Base-by-base conservation (phyloP, 2,329 filamentous ascomycete species). In the Paramyrothecium sp. region DNA sequence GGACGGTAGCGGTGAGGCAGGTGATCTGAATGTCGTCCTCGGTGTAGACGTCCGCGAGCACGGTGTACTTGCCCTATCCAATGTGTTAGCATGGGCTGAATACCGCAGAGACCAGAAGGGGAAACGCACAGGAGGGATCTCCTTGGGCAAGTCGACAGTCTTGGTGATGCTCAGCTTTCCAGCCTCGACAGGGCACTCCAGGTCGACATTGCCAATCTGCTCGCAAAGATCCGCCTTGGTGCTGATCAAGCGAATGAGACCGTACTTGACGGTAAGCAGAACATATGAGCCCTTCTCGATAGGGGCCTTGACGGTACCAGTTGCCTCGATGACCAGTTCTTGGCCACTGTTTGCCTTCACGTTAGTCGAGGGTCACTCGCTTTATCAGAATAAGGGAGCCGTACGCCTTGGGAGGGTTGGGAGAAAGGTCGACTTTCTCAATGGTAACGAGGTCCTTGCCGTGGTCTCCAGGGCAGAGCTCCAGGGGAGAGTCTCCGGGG, bases 391-490 rank as follows among this genome's bases (percentile, higher is more conserved):
- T 52, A 58, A 57, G 56, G 51, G 58, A 57, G 53, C 84, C 90
- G 69, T 86, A 98, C 94, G 92, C 81, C 70, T 85, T 71, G 38
- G 95, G 95, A 59, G 94, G 95, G 75, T 97, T 98, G 16, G 95
- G 95, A 38, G 75, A 70, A 57, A 99, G 76, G 67, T 97, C 88
- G 56, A 98, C 92, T 51, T 84, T 84, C 62, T 92, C 80, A 67
- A 99, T 92, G 48, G 79, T 77, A 64, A 97, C 79, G 57, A 93
- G 83, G 72, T 97, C 87, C 54, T 85, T 73, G 52, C 75, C 74
- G 57, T 91, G 90, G 60, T 90, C 82, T 58, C 78, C 77, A 63
- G 74, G 67, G 72, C 95, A 99, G 76, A 90, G 91, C 69, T 86
- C 79, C 58, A 99, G 82, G 30, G 95, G 94, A 70, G 94, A 97